Base-by-base conservation (phyloP, 1,284 basidiomycete species). In the Hypsizygus ulmarius region DNA sequence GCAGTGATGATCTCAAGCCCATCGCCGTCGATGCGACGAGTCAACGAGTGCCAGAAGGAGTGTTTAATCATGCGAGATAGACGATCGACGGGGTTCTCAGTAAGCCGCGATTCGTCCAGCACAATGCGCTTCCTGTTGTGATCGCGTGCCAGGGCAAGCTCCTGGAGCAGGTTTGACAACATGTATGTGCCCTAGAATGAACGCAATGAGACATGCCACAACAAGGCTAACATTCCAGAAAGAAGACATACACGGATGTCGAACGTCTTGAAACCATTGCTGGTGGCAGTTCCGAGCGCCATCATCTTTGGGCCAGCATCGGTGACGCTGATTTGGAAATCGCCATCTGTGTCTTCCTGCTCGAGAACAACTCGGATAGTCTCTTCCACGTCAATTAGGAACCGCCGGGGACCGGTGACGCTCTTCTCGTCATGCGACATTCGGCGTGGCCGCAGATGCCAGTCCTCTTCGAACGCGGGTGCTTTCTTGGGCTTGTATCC, bases 361-460 rank as follows among this genome's bases (percentile, higher is more conserved):
- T 97, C 93, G 28, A 99, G 84, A 5, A 99, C 85, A 51, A 97
- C 84, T 39, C 94, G 85, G 66, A 99, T 94, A 27, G 96, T 99
- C 70, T 97, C 94, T 62, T 99, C 96, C n/a, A 99, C 96, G 61
- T 98, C 96, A 53, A 99, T 93, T 32, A 98, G 79, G 73, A 97
- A 99, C 27, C 93, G 86, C 37, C 93, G 78, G 15, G 87, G 85
- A 0, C 72, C 79, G 1, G 81, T 76, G n/a, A 81, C 75, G 51
- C 77, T 77, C 67, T 88, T 87, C 68, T 89, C 87, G 61, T 90
- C 90, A 62, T 94, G 92, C 12, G 91, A 93, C 71, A 95, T 77
- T 40, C 92, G 77, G 41, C 92, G 79, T 39, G 82, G 74, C 33
- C 87, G 77, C 41, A 71, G 69, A 61, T 90, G 85, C 62, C 72